Evolutionary conservation across 2,329 filamentous ascomycete species (phyloP), one percentile per base, ranked within the genome.

Genomic region (Neonectria sp.): DNA sequence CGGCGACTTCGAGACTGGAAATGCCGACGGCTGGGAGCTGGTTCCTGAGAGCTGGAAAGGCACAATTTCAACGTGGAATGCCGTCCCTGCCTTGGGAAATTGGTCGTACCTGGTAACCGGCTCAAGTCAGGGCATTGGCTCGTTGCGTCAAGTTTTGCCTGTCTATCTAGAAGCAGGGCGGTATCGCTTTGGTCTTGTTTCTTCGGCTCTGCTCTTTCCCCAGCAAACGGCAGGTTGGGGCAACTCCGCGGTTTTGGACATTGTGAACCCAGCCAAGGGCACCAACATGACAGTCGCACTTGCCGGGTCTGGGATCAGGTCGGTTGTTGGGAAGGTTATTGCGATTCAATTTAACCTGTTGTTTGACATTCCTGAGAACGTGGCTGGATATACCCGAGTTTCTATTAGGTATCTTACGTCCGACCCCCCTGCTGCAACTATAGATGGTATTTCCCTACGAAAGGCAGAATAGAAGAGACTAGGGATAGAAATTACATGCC

Each of bases 111-210:
- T 15, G 8, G 40, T 68, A 2, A 53, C 17, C 24, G 49, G 49
- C 13, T 35, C 37, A 9, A 58, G 52, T 17, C 13, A 66, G 15
- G 60, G 35, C 45, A 31, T 63, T 31, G 65, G 65, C 9, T 35
- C 21, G 3, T 24, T 70, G 37, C 13, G 45, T 2, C 61, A 70
- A 29, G 24, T 53, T 13, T 12, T 49, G 4, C 51, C 33, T 3
- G 57, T 68, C 29, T 65, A 57, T n/a, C 35, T 70, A 2, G 68
- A 68, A 31, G 24, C 68, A n/a, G 65, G 65, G 1, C 15, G 6
- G 2, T 68, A 69, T 31, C 29, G 53, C 7, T n/a, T 56, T 24
- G 53, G 40, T 11, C 3, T 63, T 13, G 27, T 13, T 2, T 29
- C 45, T 31, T 9, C 53, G 6, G 2, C 40, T 2, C 13, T 59